Conservation (phyloP, 345 rosid species). For the Eucalyptus guilfoylei region DNA sequence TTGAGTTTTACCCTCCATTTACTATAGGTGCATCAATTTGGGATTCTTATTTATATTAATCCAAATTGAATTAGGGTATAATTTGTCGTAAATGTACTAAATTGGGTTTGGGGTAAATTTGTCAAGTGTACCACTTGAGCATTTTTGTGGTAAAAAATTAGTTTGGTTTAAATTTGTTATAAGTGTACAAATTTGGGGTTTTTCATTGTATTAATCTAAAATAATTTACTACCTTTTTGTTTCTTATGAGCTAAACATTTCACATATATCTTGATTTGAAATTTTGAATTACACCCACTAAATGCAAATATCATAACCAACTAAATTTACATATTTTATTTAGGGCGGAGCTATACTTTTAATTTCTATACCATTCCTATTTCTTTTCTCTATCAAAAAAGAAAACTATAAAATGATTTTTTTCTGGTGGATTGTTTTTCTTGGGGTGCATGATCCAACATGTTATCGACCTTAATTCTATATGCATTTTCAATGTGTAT, state of each 20-base stretch:
- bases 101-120: too few species aligned
- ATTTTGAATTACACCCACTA: not conserved
- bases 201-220: fast-evolving
- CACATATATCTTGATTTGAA: not conserved
- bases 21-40: fast-evolving
- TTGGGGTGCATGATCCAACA: not conserved
- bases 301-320: not conserved
- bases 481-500: fast-evolving
- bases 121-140: fast-evolving
- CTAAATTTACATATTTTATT: not conserved
- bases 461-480: not conserved
- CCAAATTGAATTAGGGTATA: too few species aligned
- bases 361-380: not conserved
- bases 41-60: too few species aligned
- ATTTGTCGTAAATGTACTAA: fast-evolving
- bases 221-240: not conserved
- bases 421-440: not conserved
- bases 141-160: too few species aligned
- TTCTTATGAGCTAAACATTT: not conserved
- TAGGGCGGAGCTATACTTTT: not conserved
- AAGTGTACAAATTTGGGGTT: fast-evolving
- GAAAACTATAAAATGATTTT: not conserved
- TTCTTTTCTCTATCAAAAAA: not conserved
- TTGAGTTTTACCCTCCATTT: fast-evolving
- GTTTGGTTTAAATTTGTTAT: fast-evolving